phyloP scores from a whole-genome alignment of 352 stramenopile species.

The Elongisporangium anandrum region DNA sequence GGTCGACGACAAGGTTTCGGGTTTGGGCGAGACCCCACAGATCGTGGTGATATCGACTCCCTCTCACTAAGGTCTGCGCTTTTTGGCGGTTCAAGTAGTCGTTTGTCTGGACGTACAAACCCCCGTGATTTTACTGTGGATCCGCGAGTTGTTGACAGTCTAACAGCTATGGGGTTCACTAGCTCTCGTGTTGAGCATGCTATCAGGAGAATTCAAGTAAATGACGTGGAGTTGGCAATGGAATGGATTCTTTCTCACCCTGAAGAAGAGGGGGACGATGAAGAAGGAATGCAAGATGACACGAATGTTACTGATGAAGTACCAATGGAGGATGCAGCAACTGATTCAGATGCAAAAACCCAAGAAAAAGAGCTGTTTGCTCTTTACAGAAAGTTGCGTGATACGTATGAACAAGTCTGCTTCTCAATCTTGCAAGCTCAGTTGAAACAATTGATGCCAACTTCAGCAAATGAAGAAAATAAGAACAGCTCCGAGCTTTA shows the following conservation, averaged over 20 bases:
- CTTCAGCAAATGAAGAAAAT: neutral
- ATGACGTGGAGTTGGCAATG: conserved; percentile 95
- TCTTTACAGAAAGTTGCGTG: conserved; percentile 45
- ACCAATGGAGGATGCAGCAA: neutral
- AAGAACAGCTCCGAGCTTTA: conserved; percentile 11
- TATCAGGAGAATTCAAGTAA: conserved; percentile 85
- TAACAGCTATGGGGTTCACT: conserved; percentile 95
- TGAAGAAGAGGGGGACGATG: conserved; percentile 45
- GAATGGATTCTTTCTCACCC: conserved; percentile 94
- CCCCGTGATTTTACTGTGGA: conserved; percentile 84
- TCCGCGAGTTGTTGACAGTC: conserved; percentile 85
- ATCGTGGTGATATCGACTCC: conserved; percentile 35
- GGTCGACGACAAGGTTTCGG: conserved; percentile 29
- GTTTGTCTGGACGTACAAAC: conserved; percentile 12
- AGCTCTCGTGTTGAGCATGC: conserved; percentile 88
- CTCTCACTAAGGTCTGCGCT: conserved; percentile 41
- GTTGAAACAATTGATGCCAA: conserved; percentile 1
- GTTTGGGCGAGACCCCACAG: conserved; percentile 24
- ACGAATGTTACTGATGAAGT: conserved; percentile 16
- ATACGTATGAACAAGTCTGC: conserved; percentile 58
- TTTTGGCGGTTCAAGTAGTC: conserved; percentile 28
- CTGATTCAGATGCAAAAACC: conserved; percentile 1
- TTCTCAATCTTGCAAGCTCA: conserved; percentile 61
- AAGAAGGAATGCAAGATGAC: conserved; percentile 20
- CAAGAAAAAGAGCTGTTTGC: conserved; percentile 43